Percentiles rank a stretch among this genome's conserved stretches.
phyloP scores from a whole-genome alignment of 306 rosid species.

The Ochetophila trinervis region DNA sequence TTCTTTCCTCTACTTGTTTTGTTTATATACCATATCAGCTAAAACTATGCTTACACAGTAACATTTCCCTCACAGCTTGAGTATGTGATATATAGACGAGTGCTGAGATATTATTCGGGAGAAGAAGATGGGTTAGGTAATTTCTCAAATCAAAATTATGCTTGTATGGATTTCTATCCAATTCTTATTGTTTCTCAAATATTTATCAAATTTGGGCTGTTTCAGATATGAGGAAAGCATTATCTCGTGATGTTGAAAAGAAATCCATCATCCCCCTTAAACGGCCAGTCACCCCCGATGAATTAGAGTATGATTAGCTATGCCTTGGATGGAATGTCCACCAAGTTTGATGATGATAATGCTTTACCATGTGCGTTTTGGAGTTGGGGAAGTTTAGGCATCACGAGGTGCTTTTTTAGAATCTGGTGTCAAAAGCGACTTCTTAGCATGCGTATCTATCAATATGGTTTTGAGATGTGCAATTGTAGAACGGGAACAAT shows the following conservation, averaged over 20 bases:
- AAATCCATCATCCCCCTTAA: conserved; percentile 93
- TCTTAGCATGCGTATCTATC: background rate
- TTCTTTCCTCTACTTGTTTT: background rate
- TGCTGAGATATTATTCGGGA: conserved; percentile 89
- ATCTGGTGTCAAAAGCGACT: background rate
- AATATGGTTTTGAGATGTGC: conserved; percentile 5
- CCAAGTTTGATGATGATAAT: conserved; percentile 13
- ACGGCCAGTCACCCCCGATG: conserved; percentile 92
- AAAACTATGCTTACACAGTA: background rate
- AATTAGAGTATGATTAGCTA: conserved; percentile 82
- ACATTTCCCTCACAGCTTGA: conserved; percentile 58
- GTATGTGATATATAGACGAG: conserved; percentile 92
- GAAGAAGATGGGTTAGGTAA: conserved; percentile 98
- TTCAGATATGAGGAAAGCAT: conserved; percentile 98
- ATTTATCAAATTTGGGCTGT: conserved; percentile 18
- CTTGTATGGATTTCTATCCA: background rate
- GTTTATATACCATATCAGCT: background rate
- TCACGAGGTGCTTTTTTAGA: conserved; percentile 8
- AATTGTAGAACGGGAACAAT: background rate
- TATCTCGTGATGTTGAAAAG: conserved; percentile 88
- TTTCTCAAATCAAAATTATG: conserved; percentile 14
- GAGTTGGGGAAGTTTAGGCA: conserved; percentile 20
- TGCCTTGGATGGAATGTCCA: conserved; percentile 26
- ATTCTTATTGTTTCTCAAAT: conserved; percentile 16
- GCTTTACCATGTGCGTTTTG: conserved; percentile 23